Percentiles rank a stretch among this genome's conserved stretches.
These are phyloP conservation scores for Botrytis porri DNA, from an alignment of 2,329 filamentous ascomycete genomes.

Conservation along the genomic window DNA sequence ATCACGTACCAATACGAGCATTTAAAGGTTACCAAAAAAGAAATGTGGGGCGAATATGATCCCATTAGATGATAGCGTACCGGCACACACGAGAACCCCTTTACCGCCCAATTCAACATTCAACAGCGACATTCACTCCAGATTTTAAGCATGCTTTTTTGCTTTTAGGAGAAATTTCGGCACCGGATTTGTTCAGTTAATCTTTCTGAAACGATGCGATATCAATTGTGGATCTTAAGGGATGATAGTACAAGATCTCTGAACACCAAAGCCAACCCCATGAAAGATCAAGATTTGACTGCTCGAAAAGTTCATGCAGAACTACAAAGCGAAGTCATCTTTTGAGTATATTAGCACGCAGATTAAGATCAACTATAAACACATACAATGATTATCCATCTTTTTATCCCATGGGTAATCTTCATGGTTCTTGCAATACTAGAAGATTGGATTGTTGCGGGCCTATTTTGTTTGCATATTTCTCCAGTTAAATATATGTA, in stretches of 20 bases:
- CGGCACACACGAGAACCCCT: not conserved
- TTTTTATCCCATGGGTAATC: not conserved
- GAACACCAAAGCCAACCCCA: not conserved
- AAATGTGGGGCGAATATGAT: not conserved
- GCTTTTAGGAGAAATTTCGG: not conserved
- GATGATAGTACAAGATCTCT: not conserved
- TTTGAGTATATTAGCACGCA: not conserved
- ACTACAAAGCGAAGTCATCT: not conserved
- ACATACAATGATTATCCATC: not conserved
- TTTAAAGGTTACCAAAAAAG: not conserved
- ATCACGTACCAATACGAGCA: not conserved
- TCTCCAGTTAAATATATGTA: not conserved
- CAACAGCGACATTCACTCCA: not conserved
- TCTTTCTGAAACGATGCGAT: not conserved
- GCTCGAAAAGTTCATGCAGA: not conserved
- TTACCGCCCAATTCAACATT: not conserved
- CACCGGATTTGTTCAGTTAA: not conserved
- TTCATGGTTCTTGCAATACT: not conserved
- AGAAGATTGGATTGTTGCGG: not conserved
- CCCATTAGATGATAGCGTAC: slow-evolving; percentile 4
- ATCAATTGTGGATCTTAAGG: not conserved
- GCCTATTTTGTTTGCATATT: not conserved
- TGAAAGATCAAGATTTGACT: not conserved
- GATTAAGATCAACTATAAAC: not conserved
- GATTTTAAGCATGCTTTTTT: too few species aligned